These are phyloP conservation scores for Echria macrotheca DNA, from an alignment of 495 filamentous ascomycete genomes.

Conservation along the genomic window DNA sequence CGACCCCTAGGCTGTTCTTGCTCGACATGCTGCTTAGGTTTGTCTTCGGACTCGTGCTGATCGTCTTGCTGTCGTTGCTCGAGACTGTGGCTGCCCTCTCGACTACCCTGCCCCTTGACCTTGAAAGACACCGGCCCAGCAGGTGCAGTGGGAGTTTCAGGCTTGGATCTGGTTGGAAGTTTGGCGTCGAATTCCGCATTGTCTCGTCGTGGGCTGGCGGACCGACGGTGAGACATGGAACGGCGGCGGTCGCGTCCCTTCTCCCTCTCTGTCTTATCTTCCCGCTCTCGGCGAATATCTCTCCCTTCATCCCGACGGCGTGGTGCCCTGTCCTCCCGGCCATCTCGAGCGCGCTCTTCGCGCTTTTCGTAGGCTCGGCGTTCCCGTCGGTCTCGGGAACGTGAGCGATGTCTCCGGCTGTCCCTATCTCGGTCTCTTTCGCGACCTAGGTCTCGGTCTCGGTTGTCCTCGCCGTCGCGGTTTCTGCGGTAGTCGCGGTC, in stretches of 20 bases:
- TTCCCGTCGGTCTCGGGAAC: constrained; percentile 34
- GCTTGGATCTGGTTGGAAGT: constrained; percentile 31
- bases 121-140: constrained; percentile 30
- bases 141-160: constrained; percentile 33
- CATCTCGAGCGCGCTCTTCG: constrained; percentile 12
- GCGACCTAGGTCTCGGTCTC: constrained; percentile 22
- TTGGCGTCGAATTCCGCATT: constrained; percentile 10
- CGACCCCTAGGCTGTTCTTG: constrained; percentile 11
- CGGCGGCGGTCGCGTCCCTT: constrained; percentile 11
- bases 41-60: constrained; percentile 14
- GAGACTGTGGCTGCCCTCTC: constrained; percentile 34
- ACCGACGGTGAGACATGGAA: constrained; percentile 16
- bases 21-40: constrained; percentile 14
- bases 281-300: constrained; percentile 10
- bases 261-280: constrained; percentile 15
- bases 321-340: constrained; percentile 6
- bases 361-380: constrained; percentile 32
- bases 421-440: constrained; percentile 32
- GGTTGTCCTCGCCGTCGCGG: constrained; percentile 26
- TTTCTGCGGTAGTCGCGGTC: constrained; percentile 27
- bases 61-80: constrained; percentile 11
- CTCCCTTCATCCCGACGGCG: constrained; percentile 21
- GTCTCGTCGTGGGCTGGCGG: constrained; percentile 13
- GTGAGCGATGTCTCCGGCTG: constrained; percentile 32
- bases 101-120: constrained; percentile 33